These are phyloP conservation scores for Yamadazyma akitaensis DNA, from an alignment of 805 yeast species.

Conservation along the genomic window DNA sequence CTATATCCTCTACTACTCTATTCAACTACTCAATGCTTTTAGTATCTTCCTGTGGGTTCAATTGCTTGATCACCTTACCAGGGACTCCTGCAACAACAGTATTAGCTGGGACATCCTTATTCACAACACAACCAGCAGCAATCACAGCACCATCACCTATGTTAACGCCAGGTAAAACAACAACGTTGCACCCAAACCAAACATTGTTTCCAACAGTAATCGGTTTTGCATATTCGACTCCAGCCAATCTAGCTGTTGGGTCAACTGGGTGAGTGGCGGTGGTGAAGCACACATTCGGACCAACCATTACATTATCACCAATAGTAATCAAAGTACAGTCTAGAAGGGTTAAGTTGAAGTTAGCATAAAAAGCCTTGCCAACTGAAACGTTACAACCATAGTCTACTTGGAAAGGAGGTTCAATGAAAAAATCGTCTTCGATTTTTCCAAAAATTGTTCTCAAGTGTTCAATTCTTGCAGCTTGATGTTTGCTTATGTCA, in stretches of 20 bases:
- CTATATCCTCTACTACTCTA: background rate
- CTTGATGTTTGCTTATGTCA: slow-evolving; percentile 23
- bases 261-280: slow-evolving; percentile 68
- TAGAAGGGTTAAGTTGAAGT: slow-evolving; percentile 53
- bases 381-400: slow-evolving; percentile 60
- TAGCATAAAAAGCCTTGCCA: slow-evolving; percentile 59
- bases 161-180: slow-evolving; percentile 61
- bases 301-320: slow-evolving; percentile 58
- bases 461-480: slow-evolving; percentile 37
- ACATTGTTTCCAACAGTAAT: slow-evolving; percentile 60
- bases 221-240: slow-evolving; percentile 54
- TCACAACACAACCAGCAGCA: slow-evolving; percentile 69
- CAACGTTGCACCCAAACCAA: slow-evolving; percentile 61
- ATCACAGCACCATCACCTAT: slow-evolving; percentile 60
- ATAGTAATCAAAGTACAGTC: slow-evolving; percentile 60
- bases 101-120: slow-evolving; percentile 51
- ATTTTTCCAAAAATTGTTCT: slow-evolving; percentile 46
- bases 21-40: slow-evolving; percentile 8
- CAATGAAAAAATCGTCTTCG: slow-evolving; percentile 42
- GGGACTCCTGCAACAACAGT: slow-evolving; percentile 65
- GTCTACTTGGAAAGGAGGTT: slow-evolving; percentile 61
- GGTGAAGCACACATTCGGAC: slow-evolving; percentile 58
- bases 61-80: slow-evolving; percentile 41
- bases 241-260: slow-evolving; percentile 38
- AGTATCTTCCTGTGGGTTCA: slow-evolving; percentile 20